Conservation (phyloP, 2,329 filamentous ascomycete species). For the Orbilia oligospora region DNA sequence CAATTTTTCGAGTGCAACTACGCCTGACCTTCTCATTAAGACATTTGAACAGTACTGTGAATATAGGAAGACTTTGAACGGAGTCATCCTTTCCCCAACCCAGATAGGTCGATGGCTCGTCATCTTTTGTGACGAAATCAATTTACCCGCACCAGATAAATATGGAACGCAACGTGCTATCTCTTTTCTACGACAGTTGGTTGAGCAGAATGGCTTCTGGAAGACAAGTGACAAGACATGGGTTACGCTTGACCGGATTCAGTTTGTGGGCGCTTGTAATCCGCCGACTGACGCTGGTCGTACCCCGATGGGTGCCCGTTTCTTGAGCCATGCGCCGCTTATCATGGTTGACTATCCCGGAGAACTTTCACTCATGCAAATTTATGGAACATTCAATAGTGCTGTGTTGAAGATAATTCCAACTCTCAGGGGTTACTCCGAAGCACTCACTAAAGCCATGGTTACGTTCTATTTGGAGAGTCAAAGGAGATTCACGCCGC, state of each 20-base stretch:
- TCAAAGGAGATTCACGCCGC: slow-evolving; percentile 91
- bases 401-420: slow-evolving; percentile 98
- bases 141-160: slow-evolving; percentile 95
- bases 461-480: slow-evolving; percentile 96
- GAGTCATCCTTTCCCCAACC: slow-evolving; percentile 92
- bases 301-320: slow-evolving; percentile 91
- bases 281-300: slow-evolving; percentile 96
- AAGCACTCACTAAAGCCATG: slow-evolving; percentile 96
- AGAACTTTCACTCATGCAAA: slow-evolving; percentile 92
- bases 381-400: slow-evolving; percentile 98
- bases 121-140: slow-evolving; percentile 99
- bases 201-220: slow-evolving; percentile 99
- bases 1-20: slow-evolving; percentile 99
- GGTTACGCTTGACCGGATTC: slow-evolving; percentile 97
- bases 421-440: slow-evolving; percentile 92
- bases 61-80: slow-evolving; percentile 98
- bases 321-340: slow-evolving; percentile 95
- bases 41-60: slow-evolving; percentile 99
- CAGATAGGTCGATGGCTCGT: slow-evolving; percentile 99
- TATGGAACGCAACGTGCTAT: slow-evolving; percentile 98
- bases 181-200: slow-evolving; percentile 94
- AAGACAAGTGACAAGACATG: slow-evolving; percentile 96
- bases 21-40: slow-evolving; percentile 96
- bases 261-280: slow-evolving; percentile 99
- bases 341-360: slow-evolving; percentile 99